A percentile compares a stretch with the other conserved stretches of the same genome.
Conservation (phyloP, 768 basidiomycete species). For the Rhodocollybia butyracea region DNA sequence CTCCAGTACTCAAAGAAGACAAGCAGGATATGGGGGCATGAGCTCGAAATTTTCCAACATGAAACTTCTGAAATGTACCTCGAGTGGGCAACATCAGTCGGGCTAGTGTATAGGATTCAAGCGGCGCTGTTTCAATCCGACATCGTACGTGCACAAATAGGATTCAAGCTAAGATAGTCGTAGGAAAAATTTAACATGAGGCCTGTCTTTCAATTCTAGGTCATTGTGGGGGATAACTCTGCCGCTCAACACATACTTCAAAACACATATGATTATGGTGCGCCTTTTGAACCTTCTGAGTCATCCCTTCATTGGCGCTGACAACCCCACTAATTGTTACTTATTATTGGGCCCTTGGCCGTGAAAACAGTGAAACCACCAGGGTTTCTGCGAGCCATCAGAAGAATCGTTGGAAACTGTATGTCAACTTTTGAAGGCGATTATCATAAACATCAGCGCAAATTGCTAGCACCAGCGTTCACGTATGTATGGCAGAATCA, state of each 20-base stretch:
- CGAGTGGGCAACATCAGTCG: conserved; percentile 28
- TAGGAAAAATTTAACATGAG: not conserved
- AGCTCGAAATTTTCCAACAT: conserved; percentile 29
- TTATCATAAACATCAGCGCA: conserved; percentile 31
- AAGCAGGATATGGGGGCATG: conserved; percentile 35
- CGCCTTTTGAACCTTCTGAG: conserved; percentile 4
- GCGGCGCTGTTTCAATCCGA: conserved; percentile 34
- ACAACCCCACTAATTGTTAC: no score
- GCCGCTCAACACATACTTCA: conserved; percentile 36
- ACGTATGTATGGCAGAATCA: conserved; percentile 29
- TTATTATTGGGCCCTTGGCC: no score
- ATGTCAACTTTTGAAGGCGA: conserved; percentile 37
- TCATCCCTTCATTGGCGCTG: not conserved
- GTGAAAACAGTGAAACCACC: conserved; percentile 21
- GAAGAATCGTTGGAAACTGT: conserved; percentile 30
- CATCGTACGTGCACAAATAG: conserved; percentile 31
- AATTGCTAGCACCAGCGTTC: conserved; percentile 32
- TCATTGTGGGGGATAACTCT: conserved; percentile 32
- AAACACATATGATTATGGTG: conserved; percentile 29
- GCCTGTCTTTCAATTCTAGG: no score
- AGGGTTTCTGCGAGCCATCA: conserved; percentile 29
- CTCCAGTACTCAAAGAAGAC: not conserved
- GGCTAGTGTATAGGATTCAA: conserved; percentile 33
- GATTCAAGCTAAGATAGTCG: not conserved
- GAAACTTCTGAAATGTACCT: conserved; percentile 29